phyloP scores from a whole-genome alignment of 805 yeast genomes.

The Maudiozyma barnettii region DNA sequence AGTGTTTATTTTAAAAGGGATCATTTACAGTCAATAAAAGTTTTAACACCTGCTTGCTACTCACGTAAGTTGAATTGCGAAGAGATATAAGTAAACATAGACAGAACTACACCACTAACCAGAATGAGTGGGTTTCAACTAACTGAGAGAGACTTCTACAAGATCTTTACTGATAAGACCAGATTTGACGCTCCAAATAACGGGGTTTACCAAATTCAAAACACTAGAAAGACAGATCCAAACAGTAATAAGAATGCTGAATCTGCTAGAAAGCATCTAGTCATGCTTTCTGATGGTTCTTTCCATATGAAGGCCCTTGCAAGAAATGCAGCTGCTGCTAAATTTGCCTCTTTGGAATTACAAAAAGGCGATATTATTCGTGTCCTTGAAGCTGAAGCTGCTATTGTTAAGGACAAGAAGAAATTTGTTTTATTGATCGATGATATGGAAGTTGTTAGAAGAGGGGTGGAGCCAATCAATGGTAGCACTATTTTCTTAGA shows the following conservation, averaged over 20 bases:
- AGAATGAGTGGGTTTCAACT: constrained; percentile 15
- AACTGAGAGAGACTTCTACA: constrained; percentile 22
- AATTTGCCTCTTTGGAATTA: constrained; percentile 38
- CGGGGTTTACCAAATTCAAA: constrained; percentile 27
- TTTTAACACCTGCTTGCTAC: too few relatives aligned
- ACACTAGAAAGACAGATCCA: constrained; percentile 26
- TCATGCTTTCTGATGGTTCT: constrained; percentile 44
- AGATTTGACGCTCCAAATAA: constrained; percentile 25
- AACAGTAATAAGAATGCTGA: constrained; percentile 13
- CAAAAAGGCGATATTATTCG: constrained; percentile 33
- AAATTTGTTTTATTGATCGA: constrained; percentile 42
- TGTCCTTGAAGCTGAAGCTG: constrained; percentile 27
- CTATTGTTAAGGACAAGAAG: constrained; percentile 30
- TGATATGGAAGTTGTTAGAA: constrained; percentile 35
- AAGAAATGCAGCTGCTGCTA: constrained; percentile 40
- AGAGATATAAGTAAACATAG: too few relatives aligned
- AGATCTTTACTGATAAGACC: constrained; percentile 22
- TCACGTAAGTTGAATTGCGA: too few relatives aligned
- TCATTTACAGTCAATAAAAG: too few relatives aligned
- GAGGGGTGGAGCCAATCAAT: constrained; percentile 33
- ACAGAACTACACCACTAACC: too few relatives aligned
- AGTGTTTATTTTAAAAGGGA: too few relatives aligned
- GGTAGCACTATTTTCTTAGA: constrained; percentile 39
- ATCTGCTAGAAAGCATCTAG: constrained; percentile 21
- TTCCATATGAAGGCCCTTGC: constrained; percentile 43